Evolutionary conservation across 257 asterid genomes (phyloP), one percentile per base, ranked within the genome.

Genomic region (Prunella vulgaris): DNA sequence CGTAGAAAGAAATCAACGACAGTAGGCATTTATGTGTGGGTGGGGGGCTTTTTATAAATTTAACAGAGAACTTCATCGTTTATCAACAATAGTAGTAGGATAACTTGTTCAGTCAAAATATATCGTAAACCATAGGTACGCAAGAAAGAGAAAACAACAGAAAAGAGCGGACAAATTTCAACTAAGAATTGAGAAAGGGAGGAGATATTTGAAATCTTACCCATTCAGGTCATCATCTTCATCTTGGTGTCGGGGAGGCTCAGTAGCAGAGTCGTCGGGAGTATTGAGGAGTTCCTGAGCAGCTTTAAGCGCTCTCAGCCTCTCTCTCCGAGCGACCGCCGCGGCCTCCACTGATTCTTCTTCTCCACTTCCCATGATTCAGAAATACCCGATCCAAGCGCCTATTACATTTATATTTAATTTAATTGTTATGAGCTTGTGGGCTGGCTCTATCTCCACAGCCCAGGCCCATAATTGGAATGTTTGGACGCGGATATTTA

Each of bases 201-300:
- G 12, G 30, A 52, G 53, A n/a, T n/a, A n/a, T n/a, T n/a, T n/a
- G 10, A 32, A 20, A 30, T 27, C 78, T 79, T 80, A 80, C 85
- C 24, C 74, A 12, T 85, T 77, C 1, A 71, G 83, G n/a, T 38
- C 51, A 35, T 81, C 80, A 0, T 77, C 79, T 37, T 73, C 66
- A n/a, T 64, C 33, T 0, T 59, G 61, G 18, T 38, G n/a, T n/a
- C n/a, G n/a, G n/a, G n/a, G n/a, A n/a, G n/a, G n/a, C n/a, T n/a
- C 30, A 8, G 66, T 77, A 13, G 71, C 57, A 24, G 69, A 75
- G 10, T 88, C 86, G 15, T 93, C 98, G 24, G 98, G 94, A 61
- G 92, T 83, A 73, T 73, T 73, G 83, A 84, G 90, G 78, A 90
- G 97, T 69, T 88, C 86, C 71, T 87, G 97, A 70, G 99, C 97